A percentile compares a stretch with the other conserved stretches of the same genome.
These are phyloP conservation scores for Bryoglossum gracile DNA, from an alignment of 495 filamentous ascomycete genomes.

Conservation along the genomic window DNA sequence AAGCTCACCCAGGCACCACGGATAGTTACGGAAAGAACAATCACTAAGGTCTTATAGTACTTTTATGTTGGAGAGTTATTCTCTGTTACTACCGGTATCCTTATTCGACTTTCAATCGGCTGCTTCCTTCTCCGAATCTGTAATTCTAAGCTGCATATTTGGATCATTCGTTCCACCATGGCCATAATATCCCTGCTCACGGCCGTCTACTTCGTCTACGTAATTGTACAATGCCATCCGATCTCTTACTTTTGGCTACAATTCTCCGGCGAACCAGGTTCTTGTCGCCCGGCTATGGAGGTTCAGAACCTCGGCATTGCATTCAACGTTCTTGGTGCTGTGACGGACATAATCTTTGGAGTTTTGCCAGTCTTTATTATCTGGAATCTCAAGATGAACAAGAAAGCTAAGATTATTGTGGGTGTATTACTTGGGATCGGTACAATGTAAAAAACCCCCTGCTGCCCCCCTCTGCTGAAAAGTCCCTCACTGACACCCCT, in stretches of 20 bases:
- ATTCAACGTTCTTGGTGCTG: constrained; percentile 27
- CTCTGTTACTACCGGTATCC: constrained; percentile 27
- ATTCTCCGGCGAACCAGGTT: constrained; percentile 22
- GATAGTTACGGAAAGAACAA: too few species aligned
- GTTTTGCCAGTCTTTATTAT: constrained; percentile 35
- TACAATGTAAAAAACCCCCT: constrained; percentile 17
- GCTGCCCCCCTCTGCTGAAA: too few species aligned
- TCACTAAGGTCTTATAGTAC: too few species aligned
- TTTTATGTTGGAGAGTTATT: constrained; percentile 22
- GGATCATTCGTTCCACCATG: constrained; percentile 28
- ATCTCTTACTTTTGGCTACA: constrained; percentile 32
- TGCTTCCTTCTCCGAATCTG: constrained; percentile 33
- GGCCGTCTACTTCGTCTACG: constrained; percentile 29
- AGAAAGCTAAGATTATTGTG: constrained; percentile 27
- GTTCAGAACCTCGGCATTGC: constrained; percentile 28
- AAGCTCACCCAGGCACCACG: too few species aligned
- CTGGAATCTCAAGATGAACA: constrained; percentile 33
- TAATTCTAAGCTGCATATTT: constrained; percentile 22
- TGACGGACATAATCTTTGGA: constrained; percentile 33
- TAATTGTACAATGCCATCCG: constrained; percentile 33
- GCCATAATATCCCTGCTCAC: constrained; percentile 20
- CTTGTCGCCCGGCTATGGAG: constrained; percentile 25
- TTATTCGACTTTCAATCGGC: constrained; percentile 33
- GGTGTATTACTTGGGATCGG: constrained; percentile 28
- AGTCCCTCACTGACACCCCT: background rate